A percentile compares a stretch with the other conserved stretches of the same genome.
Conservation (phyloP, 257 asterid genomes). For the Solanum raphanifolium region DNA sequence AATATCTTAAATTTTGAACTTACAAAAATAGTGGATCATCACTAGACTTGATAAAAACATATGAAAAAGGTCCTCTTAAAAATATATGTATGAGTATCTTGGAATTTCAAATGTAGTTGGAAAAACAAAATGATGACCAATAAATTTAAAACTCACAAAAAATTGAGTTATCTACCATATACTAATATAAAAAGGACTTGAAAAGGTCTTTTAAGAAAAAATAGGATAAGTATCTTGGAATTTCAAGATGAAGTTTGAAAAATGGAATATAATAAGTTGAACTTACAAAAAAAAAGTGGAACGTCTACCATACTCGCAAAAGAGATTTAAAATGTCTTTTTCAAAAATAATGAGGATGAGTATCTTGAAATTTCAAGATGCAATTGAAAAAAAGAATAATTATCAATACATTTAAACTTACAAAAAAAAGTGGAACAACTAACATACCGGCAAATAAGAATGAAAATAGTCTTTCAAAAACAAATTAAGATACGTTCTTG, state of each 20-base stretch:
- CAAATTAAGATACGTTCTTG: not conserved
- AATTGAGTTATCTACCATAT: not conserved
- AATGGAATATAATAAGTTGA: not conserved
- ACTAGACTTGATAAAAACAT: too few species aligned
- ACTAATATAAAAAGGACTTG: not conserved
- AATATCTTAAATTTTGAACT: not conserved
- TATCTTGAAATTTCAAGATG: not conserved
- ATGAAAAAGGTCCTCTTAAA: not conserved
- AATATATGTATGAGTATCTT: not conserved
- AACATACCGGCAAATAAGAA: not conserved
- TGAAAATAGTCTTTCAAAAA: not conserved
- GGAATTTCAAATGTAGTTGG: not conserved
- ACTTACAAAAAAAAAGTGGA: not conserved
- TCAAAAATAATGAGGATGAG: not conserved
- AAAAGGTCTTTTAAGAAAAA: not conserved
- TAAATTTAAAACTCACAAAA: not conserved
- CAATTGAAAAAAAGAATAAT: not conserved
- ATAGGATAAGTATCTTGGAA: not conserved
- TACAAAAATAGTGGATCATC: not conserved
- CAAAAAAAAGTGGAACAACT: not conserved
- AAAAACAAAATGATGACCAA: not conserved
- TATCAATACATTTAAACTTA: not conserved
- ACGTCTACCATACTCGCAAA: not conserved
- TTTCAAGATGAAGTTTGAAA: not conserved
- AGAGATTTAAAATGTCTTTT: not conserved